phyloP scores from a whole-genome alignment of 23 red algal genomes.

The Cyanidiococcus yangmingshanensis region DNA sequence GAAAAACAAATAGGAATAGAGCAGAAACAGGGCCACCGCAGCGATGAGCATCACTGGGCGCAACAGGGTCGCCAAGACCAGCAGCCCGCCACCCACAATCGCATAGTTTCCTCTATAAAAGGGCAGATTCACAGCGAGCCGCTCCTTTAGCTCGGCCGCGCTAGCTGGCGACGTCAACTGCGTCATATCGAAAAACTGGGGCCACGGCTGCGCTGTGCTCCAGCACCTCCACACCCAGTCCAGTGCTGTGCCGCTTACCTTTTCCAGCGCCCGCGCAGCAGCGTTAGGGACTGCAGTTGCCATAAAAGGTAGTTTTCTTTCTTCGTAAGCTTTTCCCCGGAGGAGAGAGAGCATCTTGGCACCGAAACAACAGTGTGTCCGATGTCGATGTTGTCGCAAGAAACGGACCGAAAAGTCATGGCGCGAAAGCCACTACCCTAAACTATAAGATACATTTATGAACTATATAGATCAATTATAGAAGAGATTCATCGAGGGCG shows the following conservation, averaged over 20 bases:
- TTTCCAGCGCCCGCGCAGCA: background rate
- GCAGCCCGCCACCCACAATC: background rate
- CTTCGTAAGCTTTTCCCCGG: background rate
- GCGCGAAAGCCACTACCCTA: background rate
- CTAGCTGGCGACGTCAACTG: background rate
- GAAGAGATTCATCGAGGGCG: too few species aligned
- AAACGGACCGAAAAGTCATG: too few species aligned
- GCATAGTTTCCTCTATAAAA: background rate
- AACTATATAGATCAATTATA: too few species aligned
- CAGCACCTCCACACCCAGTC: background rate
- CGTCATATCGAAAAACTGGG: background rate
- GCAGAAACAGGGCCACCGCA: background rate
- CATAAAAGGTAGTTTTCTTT: background rate
- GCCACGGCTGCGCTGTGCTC: conserved; percentile 11
- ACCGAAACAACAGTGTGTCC: too few species aligned
- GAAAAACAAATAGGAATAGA: background rate
- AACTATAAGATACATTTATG: background rate
- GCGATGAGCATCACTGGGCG: background rate
- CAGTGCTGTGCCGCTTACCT: background rate
- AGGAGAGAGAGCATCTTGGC: background rate
- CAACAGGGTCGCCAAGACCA: background rate
- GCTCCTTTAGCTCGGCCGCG: background rate
- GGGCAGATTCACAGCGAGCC: background rate
- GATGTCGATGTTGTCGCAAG: too few species aligned
- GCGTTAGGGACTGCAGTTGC: background rate